Conservation (phyloP, 2,329 filamentous ascomycete species). For the Teratosphaeria nubilosa region DNA sequence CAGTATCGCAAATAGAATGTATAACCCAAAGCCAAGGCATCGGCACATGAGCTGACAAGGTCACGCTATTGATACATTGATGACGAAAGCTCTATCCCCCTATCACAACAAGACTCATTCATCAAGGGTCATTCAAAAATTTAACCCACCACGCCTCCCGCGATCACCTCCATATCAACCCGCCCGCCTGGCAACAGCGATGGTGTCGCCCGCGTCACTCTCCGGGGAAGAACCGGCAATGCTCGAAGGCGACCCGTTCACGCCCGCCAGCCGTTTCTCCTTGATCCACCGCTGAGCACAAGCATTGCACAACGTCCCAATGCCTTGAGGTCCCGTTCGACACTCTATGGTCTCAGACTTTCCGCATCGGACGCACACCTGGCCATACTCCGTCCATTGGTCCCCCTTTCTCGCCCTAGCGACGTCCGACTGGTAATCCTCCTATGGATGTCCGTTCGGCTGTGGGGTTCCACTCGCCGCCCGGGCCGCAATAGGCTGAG, state of each 20-base stretch:
- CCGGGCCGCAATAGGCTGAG: conserved; percentile 6
- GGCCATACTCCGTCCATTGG: background rate
- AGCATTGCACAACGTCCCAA: background rate
- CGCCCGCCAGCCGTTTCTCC: background rate
- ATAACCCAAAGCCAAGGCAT: background rate
- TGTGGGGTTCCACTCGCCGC: conserved; percentile 17
- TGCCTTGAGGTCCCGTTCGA: background rate
- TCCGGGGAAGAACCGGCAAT: background rate
- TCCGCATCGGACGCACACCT: background rate
- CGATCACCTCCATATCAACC: background rate
- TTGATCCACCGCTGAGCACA: background rate
- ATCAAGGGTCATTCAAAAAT: background rate
- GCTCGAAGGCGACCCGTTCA: background rate
- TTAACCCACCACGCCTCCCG: background rate
- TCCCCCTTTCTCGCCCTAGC: background rate
- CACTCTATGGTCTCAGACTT: background rate
- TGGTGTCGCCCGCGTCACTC: background rate
- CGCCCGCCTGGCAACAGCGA: background rate
- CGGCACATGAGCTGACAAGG: background rate
- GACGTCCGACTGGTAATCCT: background rate
- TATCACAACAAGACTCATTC: background rate
- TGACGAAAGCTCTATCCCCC: background rate
- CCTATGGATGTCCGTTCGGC: conserved; percentile 13
- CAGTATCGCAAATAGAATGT: background rate
- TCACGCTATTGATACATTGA: background rate